Evolutionary conservation across 176 grass and related monocot genomes (phyloP).

Genomic region (Paspalum vaginatum): DNA sequence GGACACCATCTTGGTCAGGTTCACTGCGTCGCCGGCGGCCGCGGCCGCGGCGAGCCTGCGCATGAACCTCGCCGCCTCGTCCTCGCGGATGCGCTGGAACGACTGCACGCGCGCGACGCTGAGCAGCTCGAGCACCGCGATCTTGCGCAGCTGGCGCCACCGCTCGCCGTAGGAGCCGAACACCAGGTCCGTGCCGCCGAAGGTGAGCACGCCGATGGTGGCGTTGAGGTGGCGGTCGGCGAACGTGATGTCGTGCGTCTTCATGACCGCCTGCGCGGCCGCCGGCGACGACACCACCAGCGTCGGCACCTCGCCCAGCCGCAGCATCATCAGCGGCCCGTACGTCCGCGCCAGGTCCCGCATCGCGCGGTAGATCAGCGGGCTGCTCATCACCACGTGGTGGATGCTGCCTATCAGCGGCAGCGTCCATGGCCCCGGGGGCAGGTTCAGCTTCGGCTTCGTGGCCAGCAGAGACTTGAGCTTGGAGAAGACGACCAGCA

Average conservation of each 20-base stretch:
- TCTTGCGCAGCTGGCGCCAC: conserved; percentile 41
- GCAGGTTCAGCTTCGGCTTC: background rate
- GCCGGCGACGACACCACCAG: conserved; percentile 16
- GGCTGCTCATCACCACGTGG: background rate
- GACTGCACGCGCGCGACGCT: conserved; percentile 14
- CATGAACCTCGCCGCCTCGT: conserved; percentile 11
- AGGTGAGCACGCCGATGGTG: background rate
- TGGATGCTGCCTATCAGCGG: conserved; percentile 33
- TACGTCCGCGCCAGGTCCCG: background rate
- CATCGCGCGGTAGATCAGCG: background rate
- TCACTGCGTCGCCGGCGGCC: background rate
- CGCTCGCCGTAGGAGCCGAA: conserved; percentile 14
- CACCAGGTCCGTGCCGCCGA: background rate
- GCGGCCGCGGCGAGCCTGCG: background rate
- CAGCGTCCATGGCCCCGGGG: conserved; percentile 35
- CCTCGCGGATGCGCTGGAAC: conserved; percentile 11
- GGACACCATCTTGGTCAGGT: background rate
- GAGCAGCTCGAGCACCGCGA: conserved; percentile 28
- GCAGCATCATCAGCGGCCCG: conserved; percentile 24
- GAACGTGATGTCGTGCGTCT: conserved; percentile 6
- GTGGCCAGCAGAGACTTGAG: background rate
- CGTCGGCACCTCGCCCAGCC: conserved; percentile 21
- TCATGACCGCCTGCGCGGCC: background rate
- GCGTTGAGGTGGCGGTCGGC: background rate
- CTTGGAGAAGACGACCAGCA: conserved; percentile 2